These are phyloP conservation scores for Aristolochia californica DNA, from an alignment of 164 flowering plant genomes.

Conservation along the genomic window DNA sequence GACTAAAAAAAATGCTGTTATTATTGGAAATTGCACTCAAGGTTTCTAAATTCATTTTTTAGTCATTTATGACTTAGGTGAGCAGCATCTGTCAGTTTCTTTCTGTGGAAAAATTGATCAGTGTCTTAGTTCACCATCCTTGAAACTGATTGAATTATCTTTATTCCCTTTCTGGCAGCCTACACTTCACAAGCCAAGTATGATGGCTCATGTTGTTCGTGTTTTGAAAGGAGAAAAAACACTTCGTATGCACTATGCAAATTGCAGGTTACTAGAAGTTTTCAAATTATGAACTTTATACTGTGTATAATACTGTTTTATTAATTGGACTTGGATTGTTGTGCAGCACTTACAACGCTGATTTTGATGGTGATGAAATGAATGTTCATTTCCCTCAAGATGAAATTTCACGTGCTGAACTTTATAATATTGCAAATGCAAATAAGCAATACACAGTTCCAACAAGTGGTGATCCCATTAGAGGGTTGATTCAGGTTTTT, in stretches of 20 bases:
- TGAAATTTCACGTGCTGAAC: conserved; percentile 97
- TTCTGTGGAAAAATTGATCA: too few relatives aligned
- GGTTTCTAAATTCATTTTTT: too few relatives aligned
- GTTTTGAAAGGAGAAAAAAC: conserved; percentile 90
- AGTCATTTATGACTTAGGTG: too few relatives aligned
- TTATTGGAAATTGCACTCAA: too few relatives aligned
- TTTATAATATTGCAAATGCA: conserved; percentile 84
- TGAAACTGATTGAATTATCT: too few relatives aligned
- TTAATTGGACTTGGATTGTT: background rate
- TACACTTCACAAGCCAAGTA: conserved; percentile 96
- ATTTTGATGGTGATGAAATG: conserved; percentile 99
- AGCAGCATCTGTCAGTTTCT: too few relatives aligned
- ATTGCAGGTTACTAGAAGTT: conserved; percentile 60
- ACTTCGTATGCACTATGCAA: conserved; percentile 93
- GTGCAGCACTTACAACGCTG: conserved; percentile 90
- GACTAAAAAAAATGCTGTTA: too few relatives aligned
- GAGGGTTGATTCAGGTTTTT: conserved; percentile 90
- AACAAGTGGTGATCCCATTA: conserved; percentile 77
- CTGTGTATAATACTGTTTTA: background rate
- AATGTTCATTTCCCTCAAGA: conserved; percentile 99
- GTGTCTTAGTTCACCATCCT: too few relatives aligned
- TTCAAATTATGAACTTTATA: background rate
- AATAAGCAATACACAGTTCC: conserved; percentile 91
- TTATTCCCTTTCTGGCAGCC: conserved; percentile 45
- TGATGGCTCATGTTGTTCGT: conserved; percentile 95